These are phyloP conservation scores for Thraustochytrium sp. DNA, from an alignment of 352 stramenopile genomes.

Conservation along the genomic window DNA sequence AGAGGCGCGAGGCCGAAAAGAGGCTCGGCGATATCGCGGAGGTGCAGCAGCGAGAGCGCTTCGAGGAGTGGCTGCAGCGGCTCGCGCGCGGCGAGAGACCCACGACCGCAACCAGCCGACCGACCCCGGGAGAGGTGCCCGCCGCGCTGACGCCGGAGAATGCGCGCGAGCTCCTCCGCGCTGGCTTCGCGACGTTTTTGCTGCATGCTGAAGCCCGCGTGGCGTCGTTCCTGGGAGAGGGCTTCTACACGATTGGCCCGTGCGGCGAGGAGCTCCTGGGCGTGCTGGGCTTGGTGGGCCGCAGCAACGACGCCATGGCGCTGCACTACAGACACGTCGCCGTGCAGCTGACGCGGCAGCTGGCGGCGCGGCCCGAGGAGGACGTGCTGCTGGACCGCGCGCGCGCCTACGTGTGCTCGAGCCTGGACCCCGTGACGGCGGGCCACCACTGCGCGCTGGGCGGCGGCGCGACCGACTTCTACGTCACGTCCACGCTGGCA, in stretches of 20 bases:
- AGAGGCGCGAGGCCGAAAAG: background rate
- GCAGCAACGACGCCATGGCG: slow-evolving; percentile 55
- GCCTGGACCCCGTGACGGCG: slow-evolving; percentile 62
- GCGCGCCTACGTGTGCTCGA: slow-evolving; percentile 59
- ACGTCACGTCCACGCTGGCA: slow-evolving; percentile 61
- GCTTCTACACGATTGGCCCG: slow-evolving; percentile 69
- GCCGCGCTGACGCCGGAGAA: slow-evolving; percentile 3
- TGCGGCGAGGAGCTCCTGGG: slow-evolving; percentile 63
- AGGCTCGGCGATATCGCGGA: background rate
- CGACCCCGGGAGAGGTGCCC: background rate
- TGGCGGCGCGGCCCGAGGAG: slow-evolving; percentile 44
- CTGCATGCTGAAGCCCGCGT: slow-evolving; percentile 64
- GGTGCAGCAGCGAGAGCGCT: background rate
- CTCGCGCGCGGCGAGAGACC: background rate
- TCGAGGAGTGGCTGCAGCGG: background rate
- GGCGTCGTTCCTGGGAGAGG: slow-evolving; percentile 58
- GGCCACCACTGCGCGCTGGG: slow-evolving; percentile 66
- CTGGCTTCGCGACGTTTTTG: slow-evolving; percentile 60
- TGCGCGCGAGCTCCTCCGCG: slow-evolving; percentile 50
- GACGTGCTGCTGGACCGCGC: slow-evolving; percentile 61
- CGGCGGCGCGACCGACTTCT: slow-evolving; percentile 50
- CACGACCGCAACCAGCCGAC: background rate
- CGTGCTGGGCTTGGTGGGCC: slow-evolving; percentile 51
- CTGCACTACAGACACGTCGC: slow-evolving; percentile 66
- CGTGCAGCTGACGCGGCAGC: slow-evolving; percentile 54